phyloP scores from a whole-genome alignment of 1,284 basidiomycete genomes.

The Polyporus tsugae region DNA sequence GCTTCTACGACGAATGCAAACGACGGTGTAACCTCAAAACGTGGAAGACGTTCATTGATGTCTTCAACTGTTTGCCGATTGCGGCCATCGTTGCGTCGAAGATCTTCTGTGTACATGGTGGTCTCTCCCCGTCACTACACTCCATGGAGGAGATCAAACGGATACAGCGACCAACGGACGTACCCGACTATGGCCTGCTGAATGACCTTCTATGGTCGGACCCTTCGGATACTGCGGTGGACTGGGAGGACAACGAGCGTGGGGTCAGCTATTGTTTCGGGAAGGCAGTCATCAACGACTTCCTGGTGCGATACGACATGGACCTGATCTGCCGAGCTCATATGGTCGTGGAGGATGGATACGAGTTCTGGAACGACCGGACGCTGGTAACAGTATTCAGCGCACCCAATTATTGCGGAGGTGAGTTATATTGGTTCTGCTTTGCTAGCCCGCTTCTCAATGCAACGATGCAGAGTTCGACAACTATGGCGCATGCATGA shows the following conservation, averaged over 20 bases:
- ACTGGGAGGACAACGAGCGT: constrained; percentile 99
- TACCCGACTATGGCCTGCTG: constrained; percentile 98
- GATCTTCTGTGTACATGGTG: constrained; percentile 99
- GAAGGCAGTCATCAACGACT: constrained; percentile 97
- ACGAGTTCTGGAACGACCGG: constrained; percentile 99
- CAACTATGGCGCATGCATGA: constrained; percentile 97
- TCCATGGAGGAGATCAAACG: constrained; percentile 99
- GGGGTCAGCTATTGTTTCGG: constrained; percentile 99
- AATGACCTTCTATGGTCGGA: constrained; percentile 99
- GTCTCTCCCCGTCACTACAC: constrained; percentile 96
- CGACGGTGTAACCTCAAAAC: constrained; percentile 99
- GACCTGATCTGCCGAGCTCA: constrained; percentile 99
- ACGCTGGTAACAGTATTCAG: constrained; percentile 99
- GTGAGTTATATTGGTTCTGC: constrained; percentile 57
- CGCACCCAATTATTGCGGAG: constrained; percentile 97
- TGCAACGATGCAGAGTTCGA: constrained; percentile 78
- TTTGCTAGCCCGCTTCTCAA: constrained; percentile 29
- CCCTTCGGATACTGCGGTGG: constrained; percentile 95
- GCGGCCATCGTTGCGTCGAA: constrained; percentile 99
- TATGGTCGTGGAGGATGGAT: constrained; percentile 99
- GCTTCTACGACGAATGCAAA: constrained; percentile 99
- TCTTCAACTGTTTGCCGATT: constrained; percentile 99
- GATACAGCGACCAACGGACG: constrained; percentile 97
- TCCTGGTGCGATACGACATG: constrained; percentile 94
- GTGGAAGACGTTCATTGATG: constrained; percentile 99